Evolutionary conservation across 1,284 basidiomycete species (phyloP), one percentile per base, ranked within the genome.

Genomic region (Boletellus deceptivus): DNA sequence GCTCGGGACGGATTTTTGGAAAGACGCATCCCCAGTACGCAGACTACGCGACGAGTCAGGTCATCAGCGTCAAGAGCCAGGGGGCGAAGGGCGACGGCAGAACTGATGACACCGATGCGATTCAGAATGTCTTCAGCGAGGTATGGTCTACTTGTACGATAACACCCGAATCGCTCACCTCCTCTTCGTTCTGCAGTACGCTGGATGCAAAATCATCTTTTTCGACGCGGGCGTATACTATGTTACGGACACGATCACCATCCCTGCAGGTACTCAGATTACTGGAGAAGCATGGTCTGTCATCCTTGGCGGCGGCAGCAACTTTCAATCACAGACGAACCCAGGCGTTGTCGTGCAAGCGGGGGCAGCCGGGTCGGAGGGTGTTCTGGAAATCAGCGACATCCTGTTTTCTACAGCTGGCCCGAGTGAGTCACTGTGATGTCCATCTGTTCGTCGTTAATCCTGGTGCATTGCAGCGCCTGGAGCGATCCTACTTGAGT

Each of bases 231-330:
- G 76, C 8, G 72, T 72, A 14, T 83, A 83, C 65, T 60, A 77
- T 34, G 70, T 83, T 43, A 69, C 73, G 25, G 63, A 72, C 31
- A 83, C 81, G 4, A 75, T 83, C 55, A 72, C 64, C 9, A 75
- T 83, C 47, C 82, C 82, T 13, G 70, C 75, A 1, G 79, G 79
- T n/a, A 72, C 75, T 0, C 73, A 72, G 46, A 63, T 83, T 22
- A 74, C 80, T 9, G 81, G 80, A 6, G 80, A 83, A 59, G 75
- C 74, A 4, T 82, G 78, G 78, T 70, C 79, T 0, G 71, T 73
- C 9, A 72, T 83, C 52, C 70, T 80, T 54, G 80, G 73, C 3
- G 64, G 67, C 13, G 80, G 81, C 16, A 59, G 63, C 27, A 56
- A 59, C 11, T 83, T 82, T 59, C 55, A 64, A 35, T 64, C 75